A percentile compares a stretch with the other conserved stretches of the same genome.
phyloP scores from a whole-genome alignment of 2,329 filamentous ascomycete species.

The Pseudocercospora cruenta region DNA sequence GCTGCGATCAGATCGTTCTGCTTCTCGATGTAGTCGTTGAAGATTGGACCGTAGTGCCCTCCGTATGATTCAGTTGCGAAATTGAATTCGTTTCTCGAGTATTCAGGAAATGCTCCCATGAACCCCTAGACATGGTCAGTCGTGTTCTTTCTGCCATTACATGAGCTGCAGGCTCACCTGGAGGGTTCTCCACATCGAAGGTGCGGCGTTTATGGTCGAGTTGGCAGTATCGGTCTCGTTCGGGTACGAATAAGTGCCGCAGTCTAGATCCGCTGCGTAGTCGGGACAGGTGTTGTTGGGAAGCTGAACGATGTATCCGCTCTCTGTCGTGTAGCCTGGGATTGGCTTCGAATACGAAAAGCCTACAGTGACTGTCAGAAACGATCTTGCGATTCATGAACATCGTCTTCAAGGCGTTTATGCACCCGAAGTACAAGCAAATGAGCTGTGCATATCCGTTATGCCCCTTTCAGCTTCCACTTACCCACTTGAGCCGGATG shows the following conservation, averaged over 20 bases:
- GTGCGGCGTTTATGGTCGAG: slow-evolving; percentile 57
- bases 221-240: slow-evolving; percentile 58
- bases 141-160: neutral
- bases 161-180: neutral
- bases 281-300: slow-evolving; percentile 30
- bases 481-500: slow-evolving; percentile 52
- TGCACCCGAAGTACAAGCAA: neutral
- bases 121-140: slow-evolving; percentile 59
- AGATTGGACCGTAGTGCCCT: slow-evolving; percentile 38
- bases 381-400: neutral
- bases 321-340: slow-evolving; percentile 43
- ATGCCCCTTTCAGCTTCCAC: neutral
- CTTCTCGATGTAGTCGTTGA: slow-evolving; percentile 37
- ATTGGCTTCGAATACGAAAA: slow-evolving; percentile 58
- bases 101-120: slow-evolving; percentile 60
- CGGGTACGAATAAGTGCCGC: slow-evolving; percentile 60
- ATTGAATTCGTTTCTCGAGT: slow-evolving; percentile 36
- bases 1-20: slow-evolving; percentile 41
- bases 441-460: neutral
- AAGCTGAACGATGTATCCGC: slow-evolving; percentile 43
- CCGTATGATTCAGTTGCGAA: slow-evolving; percentile 39
- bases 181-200: slow-evolving; percentile 59
- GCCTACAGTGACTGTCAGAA: slow-evolving; percentile 39
- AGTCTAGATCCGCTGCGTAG: slow-evolving; percentile 38
- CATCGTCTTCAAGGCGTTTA: neutral